phyloP scores from a whole-genome alignment of 768 basidiomycete species.

The Artomyces pyxidatus region DNA sequence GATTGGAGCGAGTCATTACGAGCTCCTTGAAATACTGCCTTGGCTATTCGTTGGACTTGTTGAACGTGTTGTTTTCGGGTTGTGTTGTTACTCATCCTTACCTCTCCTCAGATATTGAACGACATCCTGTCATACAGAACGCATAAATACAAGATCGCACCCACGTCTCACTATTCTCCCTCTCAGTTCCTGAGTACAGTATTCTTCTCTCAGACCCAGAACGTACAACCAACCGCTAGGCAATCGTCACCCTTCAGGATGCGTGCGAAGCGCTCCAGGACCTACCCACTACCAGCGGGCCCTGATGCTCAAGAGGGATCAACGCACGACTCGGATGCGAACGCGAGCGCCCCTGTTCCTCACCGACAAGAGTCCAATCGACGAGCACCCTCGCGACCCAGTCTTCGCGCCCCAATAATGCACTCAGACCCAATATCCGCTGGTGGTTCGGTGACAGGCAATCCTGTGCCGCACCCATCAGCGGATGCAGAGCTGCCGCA shows the following conservation, averaged over 20 bases:
- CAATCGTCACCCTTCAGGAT: conserved; percentile 1
- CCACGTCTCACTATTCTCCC: conserved; percentile 19
- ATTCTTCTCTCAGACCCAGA: conserved; percentile 25
- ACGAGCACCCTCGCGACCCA: background rate
- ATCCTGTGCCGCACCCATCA: conserved; percentile 3
- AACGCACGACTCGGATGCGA: too few relatives aligned
- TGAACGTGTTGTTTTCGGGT: too few relatives aligned
- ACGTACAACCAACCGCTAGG: conserved; percentile 15
- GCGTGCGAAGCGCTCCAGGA: conserved; percentile 6
- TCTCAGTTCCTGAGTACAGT: conserved; percentile 29
- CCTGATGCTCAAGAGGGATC: background rate
- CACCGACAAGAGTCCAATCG: too few relatives aligned
- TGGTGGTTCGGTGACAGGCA: conserved; percentile 6
- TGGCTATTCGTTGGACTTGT: too few relatives aligned
- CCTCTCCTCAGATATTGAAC: too few relatives aligned
- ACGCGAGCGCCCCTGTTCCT: too few relatives aligned
- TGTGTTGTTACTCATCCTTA: too few relatives aligned
- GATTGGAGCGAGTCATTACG: too few relatives aligned
- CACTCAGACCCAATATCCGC: conserved; percentile 9
- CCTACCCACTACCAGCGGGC: background rate
- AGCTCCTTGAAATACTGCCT: too few relatives aligned
- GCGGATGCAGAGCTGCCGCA: conserved; percentile 35
- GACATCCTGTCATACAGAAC: too few relatives aligned
- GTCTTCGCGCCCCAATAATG: conserved; percentile 1
- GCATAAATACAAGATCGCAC: too few relatives aligned